Conservation (phyloP, 2,329 filamentous ascomycete species). For the Xylaria sp. region DNA sequence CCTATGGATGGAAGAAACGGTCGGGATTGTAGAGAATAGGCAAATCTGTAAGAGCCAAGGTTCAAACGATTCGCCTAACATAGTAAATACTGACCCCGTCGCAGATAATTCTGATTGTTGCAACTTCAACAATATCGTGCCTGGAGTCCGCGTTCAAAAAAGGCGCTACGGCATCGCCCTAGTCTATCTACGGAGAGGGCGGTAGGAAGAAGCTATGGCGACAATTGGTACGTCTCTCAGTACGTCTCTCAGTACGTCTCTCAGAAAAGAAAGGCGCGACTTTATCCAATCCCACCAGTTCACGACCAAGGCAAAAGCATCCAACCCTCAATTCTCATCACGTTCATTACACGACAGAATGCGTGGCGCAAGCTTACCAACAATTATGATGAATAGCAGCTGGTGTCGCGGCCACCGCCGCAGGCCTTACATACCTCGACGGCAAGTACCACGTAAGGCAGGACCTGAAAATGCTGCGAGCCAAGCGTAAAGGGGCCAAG, state of each 20-base stretch:
- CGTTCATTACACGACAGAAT: not conserved
- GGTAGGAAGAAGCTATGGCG: constrained; percentile 24
- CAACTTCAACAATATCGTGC: not conserved
- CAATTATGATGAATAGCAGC: constrained; percentile 41
- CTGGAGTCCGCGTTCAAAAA: not conserved
- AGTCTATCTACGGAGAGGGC: not conserved
- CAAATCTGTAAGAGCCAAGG: not conserved
- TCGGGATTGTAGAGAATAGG: constrained; percentile 3
- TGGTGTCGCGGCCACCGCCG: constrained; percentile 51
- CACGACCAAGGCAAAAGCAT: not conserved
- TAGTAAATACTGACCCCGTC: constrained; percentile 2
- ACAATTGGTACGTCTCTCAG: constrained; percentile 33
- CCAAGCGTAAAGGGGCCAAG: constrained; percentile 56
- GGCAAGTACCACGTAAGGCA: constrained; percentile 75
- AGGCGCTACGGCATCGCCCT: not conserved
- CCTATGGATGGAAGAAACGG: not conserved
- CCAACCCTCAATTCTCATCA: not conserved
- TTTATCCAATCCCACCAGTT: not conserved
- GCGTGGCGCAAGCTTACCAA: constrained; percentile 14
- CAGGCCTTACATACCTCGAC: constrained; percentile 68
- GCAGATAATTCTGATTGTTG: not conserved
- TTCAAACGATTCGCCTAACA: not conserved
- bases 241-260: too few relatives aligned
- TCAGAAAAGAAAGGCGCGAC: not conserved
- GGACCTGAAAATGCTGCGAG: constrained; percentile 64